phyloP scores from a whole-genome alignment of 306 rosid genomes.

The Ormosia semicastrata region DNA sequence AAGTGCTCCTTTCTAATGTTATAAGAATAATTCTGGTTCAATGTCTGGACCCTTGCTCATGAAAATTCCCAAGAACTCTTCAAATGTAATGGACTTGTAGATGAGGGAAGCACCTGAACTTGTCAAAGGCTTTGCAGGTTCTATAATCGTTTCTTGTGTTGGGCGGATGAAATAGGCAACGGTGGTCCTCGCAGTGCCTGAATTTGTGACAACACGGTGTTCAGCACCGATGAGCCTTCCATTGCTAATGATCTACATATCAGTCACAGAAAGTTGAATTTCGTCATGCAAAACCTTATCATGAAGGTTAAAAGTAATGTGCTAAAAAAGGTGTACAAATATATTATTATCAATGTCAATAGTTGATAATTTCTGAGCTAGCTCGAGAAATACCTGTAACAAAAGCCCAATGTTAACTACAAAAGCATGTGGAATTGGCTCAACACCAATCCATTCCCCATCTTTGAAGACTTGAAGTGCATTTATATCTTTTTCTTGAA shows the following conservation, averaged over 20 bases:
- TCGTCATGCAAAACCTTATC: not conserved
- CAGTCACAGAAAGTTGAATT: not conserved
- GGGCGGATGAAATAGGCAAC: conserved; percentile 54
- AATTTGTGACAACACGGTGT: conserved; percentile 62
- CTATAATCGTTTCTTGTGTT: conserved; percentile 41
- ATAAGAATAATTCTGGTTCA: conserved; percentile 26
- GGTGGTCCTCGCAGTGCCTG: conserved; percentile 39
- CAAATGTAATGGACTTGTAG: conserved; percentile 45
- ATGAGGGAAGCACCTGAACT: conserved; percentile 28
- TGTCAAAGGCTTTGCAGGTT: conserved; percentile 49
- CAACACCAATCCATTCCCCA: conserved; percentile 45
- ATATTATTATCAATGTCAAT: not conserved
- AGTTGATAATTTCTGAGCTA: not conserved
- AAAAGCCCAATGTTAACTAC: conserved; percentile 49
- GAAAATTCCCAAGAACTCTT: conserved; percentile 33
- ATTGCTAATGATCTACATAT: conserved; percentile 52
- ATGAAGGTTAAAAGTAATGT: not conserved
- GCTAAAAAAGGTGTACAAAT: no score
- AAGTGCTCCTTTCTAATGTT: not conserved
- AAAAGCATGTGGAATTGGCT: conserved; percentile 51
- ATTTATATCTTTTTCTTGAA: conserved; percentile 41
- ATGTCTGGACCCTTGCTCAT: conserved; percentile 30
- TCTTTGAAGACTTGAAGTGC: conserved; percentile 64
- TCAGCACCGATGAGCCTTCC: conserved; percentile 57
- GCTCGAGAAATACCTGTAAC: conserved; percentile 33